Conservation (phyloP, 2,329 filamentous ascomycete genomes). For the Gnomoniopsis sp. region DNA sequence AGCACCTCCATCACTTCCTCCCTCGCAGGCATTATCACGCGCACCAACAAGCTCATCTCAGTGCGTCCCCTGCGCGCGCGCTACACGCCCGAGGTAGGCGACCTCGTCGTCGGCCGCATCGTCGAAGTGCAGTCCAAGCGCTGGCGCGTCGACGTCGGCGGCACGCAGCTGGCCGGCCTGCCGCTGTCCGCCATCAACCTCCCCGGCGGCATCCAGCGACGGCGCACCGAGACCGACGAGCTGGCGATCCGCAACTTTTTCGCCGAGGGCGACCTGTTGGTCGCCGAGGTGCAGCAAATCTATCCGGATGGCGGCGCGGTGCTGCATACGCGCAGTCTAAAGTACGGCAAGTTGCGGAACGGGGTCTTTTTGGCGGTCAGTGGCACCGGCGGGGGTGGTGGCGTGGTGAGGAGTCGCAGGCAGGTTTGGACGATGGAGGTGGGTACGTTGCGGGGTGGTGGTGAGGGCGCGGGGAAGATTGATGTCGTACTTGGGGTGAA, state of each 20-base stretch:
- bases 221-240: conserved; percentile 92
- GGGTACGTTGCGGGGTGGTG: conserved; percentile 27
- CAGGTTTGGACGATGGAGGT: conserved; percentile 82
- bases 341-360: conserved; percentile 94
- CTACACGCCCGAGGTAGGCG: conserved; percentile 94
- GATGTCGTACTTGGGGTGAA: conserved; percentile 93
- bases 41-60: conserved; percentile 95
- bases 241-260: conserved; percentile 98
- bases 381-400: conserved; percentile 79
- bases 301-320: conserved; percentile 82
- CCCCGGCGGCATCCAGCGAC: conserved; percentile 85
- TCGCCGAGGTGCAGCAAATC: conserved; percentile 91
- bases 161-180: conserved; percentile 78
- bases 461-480: conserved; percentile 58
- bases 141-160: conserved; percentile 94
- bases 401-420: conserved; percentile 77
- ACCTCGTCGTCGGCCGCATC: conserved; percentile 90
- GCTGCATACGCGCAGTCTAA: conserved; percentile 84
- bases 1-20: conserved; percentile 77
- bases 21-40: conserved; percentile 83
- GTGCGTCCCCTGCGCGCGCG: conserved; percentile 86
- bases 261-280: conserved; percentile 86
- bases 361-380: conserved; percentile 82
- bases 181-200: conserved; percentile 90
- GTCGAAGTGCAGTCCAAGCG: conserved; percentile 89